Evolutionary conservation across 2,329 filamentous ascomycete genomes (phyloP).

Genomic region (Ascochyta lentis): DNA sequence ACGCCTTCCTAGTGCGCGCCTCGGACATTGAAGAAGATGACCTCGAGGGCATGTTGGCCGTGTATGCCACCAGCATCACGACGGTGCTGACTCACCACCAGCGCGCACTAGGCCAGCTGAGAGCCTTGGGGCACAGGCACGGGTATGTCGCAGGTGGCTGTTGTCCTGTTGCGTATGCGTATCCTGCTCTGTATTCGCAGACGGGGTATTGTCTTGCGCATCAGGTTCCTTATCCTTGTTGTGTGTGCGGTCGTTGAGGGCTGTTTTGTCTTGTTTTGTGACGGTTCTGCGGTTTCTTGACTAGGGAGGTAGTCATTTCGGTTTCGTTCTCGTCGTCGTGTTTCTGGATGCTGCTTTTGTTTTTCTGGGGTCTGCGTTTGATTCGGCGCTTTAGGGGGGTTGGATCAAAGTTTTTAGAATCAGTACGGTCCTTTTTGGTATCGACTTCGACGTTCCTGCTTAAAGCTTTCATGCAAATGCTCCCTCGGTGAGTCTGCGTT

Average conservation of each 20-base stretch:
- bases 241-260: slow-evolving; percentile 14
- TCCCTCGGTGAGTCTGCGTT: too few species aligned
- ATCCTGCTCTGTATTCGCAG: slow-evolving; percentile 15
- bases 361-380: too few species aligned
- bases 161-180: slow-evolving; percentile 3
- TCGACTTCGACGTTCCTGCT: too few species aligned
- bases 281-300: too few species aligned
- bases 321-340: too few species aligned
- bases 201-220: slow-evolving; percentile 22
- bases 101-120: slow-evolving; percentile 16
- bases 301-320: too few species aligned
- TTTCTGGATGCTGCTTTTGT: too few species aligned
- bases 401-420: too few species aligned
- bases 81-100: slow-evolving; percentile 28
- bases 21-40: slow-evolving; percentile 26
- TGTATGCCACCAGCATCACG: slow-evolving; percentile 17
- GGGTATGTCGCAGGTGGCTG: neutral
- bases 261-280: too few species aligned
- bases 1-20: slow-evolving; percentile 24
- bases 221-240: slow-evolving; percentile 21
- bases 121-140: neutral
- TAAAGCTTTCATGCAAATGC: too few species aligned
- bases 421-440: too few species aligned
- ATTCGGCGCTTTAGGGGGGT: too few species aligned
- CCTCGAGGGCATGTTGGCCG: slow-evolving; percentile 27